phyloP scores from a whole-genome alignment of 2,329 filamentous ascomycete genomes.

The Penicillium sp. region DNA sequence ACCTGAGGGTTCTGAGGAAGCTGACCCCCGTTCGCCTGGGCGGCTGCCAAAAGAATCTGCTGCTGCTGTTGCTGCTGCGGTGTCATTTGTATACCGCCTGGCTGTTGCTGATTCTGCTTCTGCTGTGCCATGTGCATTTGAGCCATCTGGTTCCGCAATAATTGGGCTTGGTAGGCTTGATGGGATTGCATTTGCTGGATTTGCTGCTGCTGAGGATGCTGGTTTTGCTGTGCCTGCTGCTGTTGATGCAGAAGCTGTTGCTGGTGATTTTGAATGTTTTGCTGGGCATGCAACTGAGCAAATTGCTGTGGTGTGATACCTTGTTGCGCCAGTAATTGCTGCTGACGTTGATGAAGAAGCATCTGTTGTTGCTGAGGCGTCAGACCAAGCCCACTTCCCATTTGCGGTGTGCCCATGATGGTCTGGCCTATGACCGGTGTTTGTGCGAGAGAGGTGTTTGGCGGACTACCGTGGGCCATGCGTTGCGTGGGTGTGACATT shows the following conservation, averaged over 20 bases:
- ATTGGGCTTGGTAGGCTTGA: constrained; percentile 19
- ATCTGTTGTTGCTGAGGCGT: constrained; percentile 40
- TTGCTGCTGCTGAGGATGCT: constrained; percentile 26
- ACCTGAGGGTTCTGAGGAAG: constrained; percentile 28
- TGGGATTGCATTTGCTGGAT: constrained; percentile 18
- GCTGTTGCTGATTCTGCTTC: constrained; percentile 17
- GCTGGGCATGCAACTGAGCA: constrained; percentile 43
- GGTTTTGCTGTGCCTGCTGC: constrained; percentile 27
- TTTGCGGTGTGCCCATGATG: constrained; percentile 39
- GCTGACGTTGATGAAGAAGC: constrained; percentile 34
- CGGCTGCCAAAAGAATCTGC: constrained; percentile 36
- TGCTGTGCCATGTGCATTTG: constrained; percentile 31
- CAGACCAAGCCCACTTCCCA: constrained; percentile 32
- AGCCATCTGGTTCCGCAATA: constrained; percentile 18
- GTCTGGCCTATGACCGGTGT: constrained; percentile 44
- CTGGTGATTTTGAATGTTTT: constrained; percentile 41
- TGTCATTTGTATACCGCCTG: constrained; percentile 14
- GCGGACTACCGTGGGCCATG: constrained; percentile 45
- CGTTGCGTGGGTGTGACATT: constrained; percentile 46
- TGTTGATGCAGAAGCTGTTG: constrained; percentile 31
- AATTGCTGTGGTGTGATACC: constrained; percentile 40
- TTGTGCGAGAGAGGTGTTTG: constrained; percentile 37
- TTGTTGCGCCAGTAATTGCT: constrained; percentile 36
- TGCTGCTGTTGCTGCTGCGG: constrained; percentile 32
- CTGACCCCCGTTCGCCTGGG: constrained; percentile 30